Percentiles rank a stretch among this genome's conserved stretches.
Evolutionary conservation across 164 flowering plant species (phyloP).

Genomic region (Cinnamomum chago): DNA sequence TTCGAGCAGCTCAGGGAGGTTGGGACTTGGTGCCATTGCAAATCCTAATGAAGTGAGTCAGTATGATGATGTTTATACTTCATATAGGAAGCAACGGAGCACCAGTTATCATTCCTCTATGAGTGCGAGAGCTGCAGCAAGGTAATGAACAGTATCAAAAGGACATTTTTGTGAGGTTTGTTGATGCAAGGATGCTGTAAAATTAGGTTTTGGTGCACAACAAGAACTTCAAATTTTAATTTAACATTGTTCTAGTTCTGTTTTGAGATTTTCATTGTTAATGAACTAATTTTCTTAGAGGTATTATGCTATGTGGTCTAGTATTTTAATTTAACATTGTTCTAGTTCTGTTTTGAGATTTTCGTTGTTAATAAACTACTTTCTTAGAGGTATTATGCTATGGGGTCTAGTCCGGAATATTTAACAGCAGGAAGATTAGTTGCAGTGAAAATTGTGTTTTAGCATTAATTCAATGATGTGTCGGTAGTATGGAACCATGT

Average conservation of each 20-base stretch:
- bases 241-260: background rate
- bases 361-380: background rate
- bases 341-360: background rate
- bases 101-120: constrained; percentile 85
- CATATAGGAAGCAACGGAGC: constrained; percentile 93
- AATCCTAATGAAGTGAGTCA: constrained; percentile 86
- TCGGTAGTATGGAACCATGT: too few species aligned
- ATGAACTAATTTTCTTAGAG: background rate
- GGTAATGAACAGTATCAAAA: constrained; percentile 1
- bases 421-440: too few species aligned
- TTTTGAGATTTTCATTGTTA: background rate
- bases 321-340: background rate
- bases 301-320: too few species aligned
- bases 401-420: too few species aligned
- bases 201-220: background rate
- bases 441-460: too few species aligned
- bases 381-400: too few species aligned
- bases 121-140: constrained; percentile 75
- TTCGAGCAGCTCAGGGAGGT: constrained; percentile 61
- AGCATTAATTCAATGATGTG: too few species aligned
- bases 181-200: background rate
- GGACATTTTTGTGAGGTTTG: background rate
- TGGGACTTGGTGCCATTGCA: constrained; percentile 92
- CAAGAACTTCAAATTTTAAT: background rate
- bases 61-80: constrained; percentile 91